phyloP scores from a whole-genome alignment of 495 filamentous ascomycete species.

The Hypoxylon perforatum region DNA sequence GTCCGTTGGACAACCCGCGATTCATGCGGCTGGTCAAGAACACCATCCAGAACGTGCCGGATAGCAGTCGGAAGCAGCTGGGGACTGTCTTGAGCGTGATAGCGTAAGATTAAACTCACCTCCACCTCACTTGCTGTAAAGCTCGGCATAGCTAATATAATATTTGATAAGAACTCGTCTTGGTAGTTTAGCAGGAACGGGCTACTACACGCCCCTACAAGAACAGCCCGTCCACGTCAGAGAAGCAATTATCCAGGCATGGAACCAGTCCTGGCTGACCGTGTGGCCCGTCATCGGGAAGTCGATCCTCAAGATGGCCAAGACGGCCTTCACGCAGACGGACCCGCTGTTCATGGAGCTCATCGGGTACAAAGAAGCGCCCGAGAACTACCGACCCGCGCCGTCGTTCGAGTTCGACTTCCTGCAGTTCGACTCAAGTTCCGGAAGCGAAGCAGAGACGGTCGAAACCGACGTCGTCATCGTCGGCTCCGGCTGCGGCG shows the following conservation, averaged over 20 bases:
- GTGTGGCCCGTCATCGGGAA: slow-evolving; percentile 68
- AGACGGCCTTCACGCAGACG: slow-evolving; percentile 67
- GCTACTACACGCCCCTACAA: slow-evolving; percentile 69
- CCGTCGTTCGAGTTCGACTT: slow-evolving; percentile 62
- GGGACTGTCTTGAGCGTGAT: slow-evolving; percentile 44
- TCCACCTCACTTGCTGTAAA: neutral
- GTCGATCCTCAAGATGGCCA: slow-evolving; percentile 64
- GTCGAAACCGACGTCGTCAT: slow-evolving; percentile 86
- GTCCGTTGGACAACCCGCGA: slow-evolving; percentile 42
- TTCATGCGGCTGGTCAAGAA: slow-evolving; percentile 41
- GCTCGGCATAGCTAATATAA: slow-evolving; percentile 2
- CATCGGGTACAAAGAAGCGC: slow-evolving; percentile 71
- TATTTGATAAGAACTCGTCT: slow-evolving; percentile 68
- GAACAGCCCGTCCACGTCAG: slow-evolving; percentile 70
- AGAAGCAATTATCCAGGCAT: slow-evolving; percentile 68
- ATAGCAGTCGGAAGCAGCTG: slow-evolving; percentile 41
- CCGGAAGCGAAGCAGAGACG: slow-evolving; percentile 53
- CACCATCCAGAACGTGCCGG: slow-evolving; percentile 39
- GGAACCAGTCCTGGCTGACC: slow-evolving; percentile 67
- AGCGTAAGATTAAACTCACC: slow-evolving; percentile 36
- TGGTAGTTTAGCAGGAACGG: slow-evolving; percentile 75
- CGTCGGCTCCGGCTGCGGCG: slow-evolving; percentile 88
- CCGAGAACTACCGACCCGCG: slow-evolving; percentile 68
- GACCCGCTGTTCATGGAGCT: slow-evolving; percentile 67
- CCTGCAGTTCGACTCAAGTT: slow-evolving; percentile 56